Evolutionary conservation across 768 basidiomycete species (phyloP).

Genomic region (Lepiota venenata): DNA sequence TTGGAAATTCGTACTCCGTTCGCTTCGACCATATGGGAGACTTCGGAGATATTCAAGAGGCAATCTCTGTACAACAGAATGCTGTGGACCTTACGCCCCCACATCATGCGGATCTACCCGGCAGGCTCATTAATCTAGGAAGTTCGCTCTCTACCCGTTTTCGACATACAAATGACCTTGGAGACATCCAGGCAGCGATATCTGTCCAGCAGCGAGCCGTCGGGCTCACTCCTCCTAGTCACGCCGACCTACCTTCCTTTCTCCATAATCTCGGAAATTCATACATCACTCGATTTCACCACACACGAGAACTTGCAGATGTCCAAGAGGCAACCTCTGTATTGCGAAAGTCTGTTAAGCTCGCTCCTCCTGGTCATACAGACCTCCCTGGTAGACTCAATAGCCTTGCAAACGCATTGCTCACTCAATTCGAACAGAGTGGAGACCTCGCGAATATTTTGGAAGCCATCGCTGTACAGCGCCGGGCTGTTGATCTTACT

Average conservation of each 20-base stretch:
- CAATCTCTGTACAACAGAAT: not conserved
- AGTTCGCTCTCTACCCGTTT: not conserved
- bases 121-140: not conserved
- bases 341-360: conserved; percentile 12
- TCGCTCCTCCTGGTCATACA: conserved; percentile 16
- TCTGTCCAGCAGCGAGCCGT: conserved; percentile 4
- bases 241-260: not conserved
- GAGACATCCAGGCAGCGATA: conserved; percentile 16
- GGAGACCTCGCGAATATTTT: not conserved
- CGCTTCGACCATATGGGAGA: not conserved
- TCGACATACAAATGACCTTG: not conserved
- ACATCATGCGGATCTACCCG: not conserved
- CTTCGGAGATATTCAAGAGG: not conserved
- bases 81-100: not conserved
- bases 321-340: conserved; percentile 19
- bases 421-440: not conserved
- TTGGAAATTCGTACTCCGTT: not conserved
- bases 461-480: not conserved
- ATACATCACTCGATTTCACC: not conserved
- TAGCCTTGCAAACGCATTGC: conserved; percentile 19
- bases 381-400: conserved; percentile 12
- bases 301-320: conserved; percentile 15
- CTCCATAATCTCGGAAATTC: conserved; percentile 20
- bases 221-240: conserved; percentile 7
- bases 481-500: conserved; percentile 3